Base-by-base conservation (phyloP, 2,329 filamentous ascomycete species). In the Pyrenophora tritici-repentis region DNA sequence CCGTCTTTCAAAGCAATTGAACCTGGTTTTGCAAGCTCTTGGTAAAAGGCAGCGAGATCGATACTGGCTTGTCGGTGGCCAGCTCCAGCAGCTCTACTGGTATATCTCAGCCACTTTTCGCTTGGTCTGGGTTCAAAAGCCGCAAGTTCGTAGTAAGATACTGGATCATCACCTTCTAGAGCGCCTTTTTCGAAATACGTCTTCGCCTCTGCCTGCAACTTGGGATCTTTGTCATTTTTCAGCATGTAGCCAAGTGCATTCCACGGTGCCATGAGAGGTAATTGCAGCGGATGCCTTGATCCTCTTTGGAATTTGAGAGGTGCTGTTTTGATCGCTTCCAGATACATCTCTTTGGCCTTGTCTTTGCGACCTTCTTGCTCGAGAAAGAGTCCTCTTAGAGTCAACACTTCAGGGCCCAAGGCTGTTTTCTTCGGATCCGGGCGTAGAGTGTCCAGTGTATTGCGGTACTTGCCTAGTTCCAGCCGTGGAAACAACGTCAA, bases 11-110 rank as follows among this genome's bases (percentile, higher is more conserved):
- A 32, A 9, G 58, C 17, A 13, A 50, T 14, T 8, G 58, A 46
- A 1, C 58, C 53, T 3, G 51, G 36, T 4, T 34, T 22, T 50
- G 73, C 73, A 50, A 71, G 69, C 20, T 70, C 55, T 2, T 62
- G 68, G 51, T 79, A 79, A 59, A 75, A 79, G 14, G 63, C 52
- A 2, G 62, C 76, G 8, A 80, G 61, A 9, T 69, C 51, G 31
- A 71, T 66, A 22, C 68, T 71, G 7, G 77, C 75, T 45, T 70
- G 68, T 6, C 61, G 49, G 42, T 77, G 70, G 1, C 73, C 71
- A 5, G 72, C 72, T 9, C 73, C 70, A 3, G 77, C 78, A 2
- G 77, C 76, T 66, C 79, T 79, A 29, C 67, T 78, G 44, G 74
- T 74, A 54, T 75, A 73, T 49, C 71, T 71, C 7, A 79, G 61